Evolutionary conservation across 257 asterid species (phyloP).

Genomic region (Forsythia suspensa): DNA sequence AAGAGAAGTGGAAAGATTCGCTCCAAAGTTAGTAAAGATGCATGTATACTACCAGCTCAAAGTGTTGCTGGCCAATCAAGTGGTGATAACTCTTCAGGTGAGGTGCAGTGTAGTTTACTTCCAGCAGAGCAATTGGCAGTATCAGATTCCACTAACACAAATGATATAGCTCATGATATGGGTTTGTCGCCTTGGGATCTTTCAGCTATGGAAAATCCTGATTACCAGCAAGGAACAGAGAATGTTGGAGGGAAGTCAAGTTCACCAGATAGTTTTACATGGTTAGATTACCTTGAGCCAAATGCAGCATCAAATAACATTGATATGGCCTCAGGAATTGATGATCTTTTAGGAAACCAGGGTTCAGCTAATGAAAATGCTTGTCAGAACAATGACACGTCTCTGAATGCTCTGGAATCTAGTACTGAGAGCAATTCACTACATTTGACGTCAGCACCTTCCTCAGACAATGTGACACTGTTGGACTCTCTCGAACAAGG

Average conservation of each 20-base stretch:
- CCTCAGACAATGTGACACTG: conserved; percentile 26
- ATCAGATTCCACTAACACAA: conserved; percentile 36
- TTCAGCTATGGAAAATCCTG: conserved; percentile 32
- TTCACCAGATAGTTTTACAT: conserved; percentile 39
- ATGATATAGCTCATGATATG: conserved; percentile 44
- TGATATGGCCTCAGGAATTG: conserved; percentile 28
- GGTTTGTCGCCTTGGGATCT: conserved; percentile 42
- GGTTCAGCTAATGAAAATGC: conserved; percentile 43
- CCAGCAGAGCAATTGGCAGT: conserved; percentile 31
- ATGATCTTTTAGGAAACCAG: conserved; percentile 34
- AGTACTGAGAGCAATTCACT: conserved; percentile 24
- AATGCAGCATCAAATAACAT: conserved; percentile 28
- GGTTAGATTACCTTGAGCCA: conserved; percentile 61
- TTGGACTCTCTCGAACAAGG: conserved; percentile 32
- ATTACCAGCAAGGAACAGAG: conserved; percentile 29
- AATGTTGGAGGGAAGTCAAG: conserved; percentile 26
- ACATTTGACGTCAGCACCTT: conserved; percentile 18
- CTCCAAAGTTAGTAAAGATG: conserved; percentile 46
- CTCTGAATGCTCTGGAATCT: conserved; percentile 30
- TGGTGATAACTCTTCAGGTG: conserved; percentile 33
- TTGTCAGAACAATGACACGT: conserved; percentile 28
- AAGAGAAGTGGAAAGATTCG: conserved; percentile 49
- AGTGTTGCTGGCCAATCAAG: conserved; percentile 40
- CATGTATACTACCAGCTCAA: conserved; percentile 30
- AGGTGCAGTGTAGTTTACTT: conserved; percentile 33